phyloP scores from a whole-genome alignment of 2,329 filamentous ascomycete species.

The Alternaria tenuissima region DNA sequence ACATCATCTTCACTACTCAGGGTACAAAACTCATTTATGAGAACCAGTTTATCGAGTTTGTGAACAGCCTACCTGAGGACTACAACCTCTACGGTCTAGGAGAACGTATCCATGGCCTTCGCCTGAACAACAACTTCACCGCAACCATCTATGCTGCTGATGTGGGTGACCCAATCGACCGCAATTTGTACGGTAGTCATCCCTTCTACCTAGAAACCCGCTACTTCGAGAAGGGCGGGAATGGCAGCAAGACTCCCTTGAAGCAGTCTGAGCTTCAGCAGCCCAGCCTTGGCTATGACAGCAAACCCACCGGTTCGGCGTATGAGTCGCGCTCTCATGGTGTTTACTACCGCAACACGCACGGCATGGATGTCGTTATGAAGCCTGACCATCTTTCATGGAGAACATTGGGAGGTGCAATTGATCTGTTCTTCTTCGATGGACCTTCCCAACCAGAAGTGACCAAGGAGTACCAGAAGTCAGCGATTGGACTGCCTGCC shows the following conservation, averaged over 20 bases:
- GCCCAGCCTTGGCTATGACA: slow-evolving; percentile 16
- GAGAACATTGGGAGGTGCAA: slow-evolving; percentile 76
- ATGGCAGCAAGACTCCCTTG: slow-evolving; percentile 61
- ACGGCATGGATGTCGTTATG: slow-evolving; percentile 77
- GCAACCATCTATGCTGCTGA: slow-evolving; percentile 75
- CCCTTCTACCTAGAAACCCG: slow-evolving; percentile 82
- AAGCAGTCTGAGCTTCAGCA: slow-evolving; percentile 60
- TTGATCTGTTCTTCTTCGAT: slow-evolving; percentile 82
- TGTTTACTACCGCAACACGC: slow-evolving; percentile 78
- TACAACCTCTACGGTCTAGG: slow-evolving; percentile 81
- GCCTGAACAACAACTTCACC: slow-evolving; percentile 76
- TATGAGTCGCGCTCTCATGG: slow-evolving; percentile 78
- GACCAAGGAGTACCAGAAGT: slow-evolving; percentile 73
- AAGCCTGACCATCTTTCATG: slow-evolving; percentile 72
- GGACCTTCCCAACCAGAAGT: slow-evolving; percentile 74
- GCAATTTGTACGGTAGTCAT: slow-evolving; percentile 78
- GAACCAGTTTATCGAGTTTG: slow-evolving; percentile 80
- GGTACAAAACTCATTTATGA: slow-evolving; percentile 74
- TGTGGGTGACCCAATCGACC: slow-evolving; percentile 68
- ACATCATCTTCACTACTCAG: slow-evolving; percentile 73
- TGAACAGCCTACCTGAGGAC: slow-evolving; percentile 69
- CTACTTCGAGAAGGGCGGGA: slow-evolving; percentile 68
- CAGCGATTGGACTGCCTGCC: slow-evolving; percentile 73
- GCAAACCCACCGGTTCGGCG: slow-evolving; percentile 48
- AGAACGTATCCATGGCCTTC: slow-evolving; percentile 74